Evolutionary conservation across 179 eudicot genomes (phyloP), one percentile per base, ranked within the genome.

Genomic region (Spergularia azorica): DNA sequence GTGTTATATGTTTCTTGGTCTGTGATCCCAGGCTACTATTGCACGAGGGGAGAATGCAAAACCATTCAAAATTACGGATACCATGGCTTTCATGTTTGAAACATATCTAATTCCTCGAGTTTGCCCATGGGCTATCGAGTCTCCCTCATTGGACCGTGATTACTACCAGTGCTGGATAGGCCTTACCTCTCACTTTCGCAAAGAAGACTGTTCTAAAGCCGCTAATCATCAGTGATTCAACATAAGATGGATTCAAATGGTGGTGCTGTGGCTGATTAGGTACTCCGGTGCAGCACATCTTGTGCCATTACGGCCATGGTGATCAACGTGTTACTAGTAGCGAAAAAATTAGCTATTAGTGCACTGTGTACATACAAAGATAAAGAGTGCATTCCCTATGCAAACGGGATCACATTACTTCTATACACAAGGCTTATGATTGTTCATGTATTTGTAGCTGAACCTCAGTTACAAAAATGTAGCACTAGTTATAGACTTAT

Each of bases 161-260:
- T 95, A 95, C 86, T 93, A 95, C 86, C 95, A 89, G 74, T 95
- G 98, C 81, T 95, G 99, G 99, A 93, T 87, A 60, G 99, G 97
- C 61, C 80, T 93, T 17, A 87, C 76, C 73, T 90, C 98, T 64
- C 98, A 95, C 74, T 95, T 93, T 60, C 38, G 58, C 10, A 75
- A 74, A 26, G 72, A 54, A 17, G 69, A 50, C 63, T 9, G 58
- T 32, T 26, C 54, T 43, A 66, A 72, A 18, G 46, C 46, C 71
- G 10, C 60, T 20, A 13, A 12, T 39, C 32, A 36, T 14, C 55
- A 54, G 55, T 70, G 76, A 52, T 52, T 58, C 52, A 4, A 58
- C 20, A 5, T 55, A 21, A 61, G 6, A 0, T 43, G 48, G 48
- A 43, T 4, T 43, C 48, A 7, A 43, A 43, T 7, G 48, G 48